phyloP scores from a whole-genome alignment of 352 stramenopile genomes.

The Achlya hypogyna region DNA sequence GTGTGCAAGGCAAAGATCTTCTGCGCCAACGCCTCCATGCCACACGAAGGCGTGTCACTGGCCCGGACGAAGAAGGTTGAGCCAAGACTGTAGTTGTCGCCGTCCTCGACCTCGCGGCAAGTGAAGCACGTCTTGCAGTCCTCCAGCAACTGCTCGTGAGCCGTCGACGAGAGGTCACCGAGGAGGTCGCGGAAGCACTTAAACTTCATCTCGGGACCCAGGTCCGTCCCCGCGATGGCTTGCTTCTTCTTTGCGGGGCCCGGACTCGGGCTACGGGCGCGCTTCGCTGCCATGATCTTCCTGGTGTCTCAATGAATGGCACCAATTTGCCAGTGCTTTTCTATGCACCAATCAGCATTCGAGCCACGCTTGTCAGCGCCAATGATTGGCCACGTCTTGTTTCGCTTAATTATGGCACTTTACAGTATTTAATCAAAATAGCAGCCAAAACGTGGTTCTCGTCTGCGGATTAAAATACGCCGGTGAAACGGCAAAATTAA shows the following conservation, averaged over 20 bases:
- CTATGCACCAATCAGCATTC: no score
- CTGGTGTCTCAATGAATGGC: no score
- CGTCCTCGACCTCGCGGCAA: constrained; percentile 36
- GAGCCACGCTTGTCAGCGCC: no score
- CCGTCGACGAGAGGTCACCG: background rate
- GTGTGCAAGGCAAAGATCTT: constrained; percentile 76
- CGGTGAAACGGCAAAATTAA: no score
- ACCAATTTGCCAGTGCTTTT: no score
- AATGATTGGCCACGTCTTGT: no score
- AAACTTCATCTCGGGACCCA: constrained; percentile 10
- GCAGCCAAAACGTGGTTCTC: no score
- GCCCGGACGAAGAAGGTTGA: constrained; percentile 49
- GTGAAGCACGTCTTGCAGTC: constrained; percentile 44
- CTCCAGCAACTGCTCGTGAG: constrained; percentile 19
- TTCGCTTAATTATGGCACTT: no score
- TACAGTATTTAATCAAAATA: no score
- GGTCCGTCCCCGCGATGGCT: background rate
- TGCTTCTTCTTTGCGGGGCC: background rate
- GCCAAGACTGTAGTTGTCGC: constrained; percentile 42
- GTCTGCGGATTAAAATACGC: no score
- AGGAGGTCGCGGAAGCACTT: constrained; percentile 12
- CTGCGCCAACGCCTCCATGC: constrained; percentile 58
- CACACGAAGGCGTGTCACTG: constrained; percentile 38
- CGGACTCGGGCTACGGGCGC: background rate
- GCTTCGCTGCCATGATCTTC: background rate